A percentile compares a stretch with the other conserved stretches of the same genome.
phyloP scores from a whole-genome alignment of 352 stramenopile genomes.

The Phytophthora niederhauseri region DNA sequence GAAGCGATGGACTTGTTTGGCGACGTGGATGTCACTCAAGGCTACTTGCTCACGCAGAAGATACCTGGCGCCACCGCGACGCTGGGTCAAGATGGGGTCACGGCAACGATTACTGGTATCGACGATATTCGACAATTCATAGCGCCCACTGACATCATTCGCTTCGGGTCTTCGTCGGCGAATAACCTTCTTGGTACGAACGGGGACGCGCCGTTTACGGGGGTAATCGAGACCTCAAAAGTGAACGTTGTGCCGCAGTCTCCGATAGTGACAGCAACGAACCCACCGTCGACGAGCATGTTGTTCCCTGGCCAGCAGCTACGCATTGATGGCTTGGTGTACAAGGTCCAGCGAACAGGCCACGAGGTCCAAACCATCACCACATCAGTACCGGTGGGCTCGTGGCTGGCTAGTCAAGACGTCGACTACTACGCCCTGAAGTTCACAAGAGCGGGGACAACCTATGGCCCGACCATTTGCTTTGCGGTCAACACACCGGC shows the following conservation, averaged over 20 bases:
- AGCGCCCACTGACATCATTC: constrained; percentile 65
- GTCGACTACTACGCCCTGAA: constrained; percentile 44
- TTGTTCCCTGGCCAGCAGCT: constrained; percentile 86
- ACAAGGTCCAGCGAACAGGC: constrained; percentile 88
- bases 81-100: constrained; percentile 55
- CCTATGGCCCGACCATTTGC: constrained; percentile 38
- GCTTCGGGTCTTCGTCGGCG: constrained; percentile 51
- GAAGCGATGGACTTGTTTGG: constrained; percentile 81
- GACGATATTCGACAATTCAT: constrained; percentile 73
- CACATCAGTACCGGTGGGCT: constrained; percentile 39
- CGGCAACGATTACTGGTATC: constrained; percentile 52
- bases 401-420: constrained; percentile 25
- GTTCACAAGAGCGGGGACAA: constrained; percentile 40
- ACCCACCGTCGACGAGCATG: constrained; percentile 44
- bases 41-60: constrained; percentile 55
- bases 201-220: constrained; percentile 71
- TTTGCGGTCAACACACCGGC: constrained; percentile 36
- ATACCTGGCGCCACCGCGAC: constrained; percentile 63
- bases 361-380: constrained; percentile 90
- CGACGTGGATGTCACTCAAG: constrained; percentile 67
- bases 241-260: constrained; percentile 54
- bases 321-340: constrained; percentile 89
- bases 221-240: constrained; percentile 42
- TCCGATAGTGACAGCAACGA: constrained; percentile 45
- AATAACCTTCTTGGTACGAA: constrained; percentile 65